These are phyloP conservation scores for Malus hybrid DNA, from an alignment of 331 rosid species.

Conservation along the genomic window DNA sequence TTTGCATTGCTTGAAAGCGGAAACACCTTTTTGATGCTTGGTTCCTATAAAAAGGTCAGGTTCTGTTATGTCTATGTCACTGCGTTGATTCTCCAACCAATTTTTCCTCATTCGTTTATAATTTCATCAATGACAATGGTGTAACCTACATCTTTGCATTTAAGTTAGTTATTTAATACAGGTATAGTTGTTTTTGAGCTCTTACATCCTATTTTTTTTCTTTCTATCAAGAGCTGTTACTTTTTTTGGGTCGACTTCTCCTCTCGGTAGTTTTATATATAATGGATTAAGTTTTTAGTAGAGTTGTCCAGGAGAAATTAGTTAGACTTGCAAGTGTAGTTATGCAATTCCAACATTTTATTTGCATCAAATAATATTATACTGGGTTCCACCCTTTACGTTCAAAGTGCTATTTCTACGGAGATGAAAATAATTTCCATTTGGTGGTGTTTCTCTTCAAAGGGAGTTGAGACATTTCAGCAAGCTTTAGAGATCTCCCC, in stretches of 20 bases:
- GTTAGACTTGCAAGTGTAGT: neutral
- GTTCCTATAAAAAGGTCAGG: conserved; percentile 62
- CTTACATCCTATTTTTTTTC: neutral
- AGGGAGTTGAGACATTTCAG: conserved; percentile 86
- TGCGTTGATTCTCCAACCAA: neutral
- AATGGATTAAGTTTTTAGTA: neutral
- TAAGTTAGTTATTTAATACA: neutral
- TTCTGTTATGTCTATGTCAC: neutral
- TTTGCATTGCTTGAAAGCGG: conserved; percentile 85
- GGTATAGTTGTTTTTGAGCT: neutral
- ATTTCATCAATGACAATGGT: neutral
- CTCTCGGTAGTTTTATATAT: neutral
- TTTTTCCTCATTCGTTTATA: neutral
- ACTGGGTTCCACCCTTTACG: neutral
- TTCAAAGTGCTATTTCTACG: neutral
- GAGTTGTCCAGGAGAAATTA: neutral
- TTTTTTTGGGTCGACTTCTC: neutral
- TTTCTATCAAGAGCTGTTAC: neutral
- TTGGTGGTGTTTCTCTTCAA: conserved; percentile 19
- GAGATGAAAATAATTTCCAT: neutral
- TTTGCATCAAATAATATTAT: neutral
- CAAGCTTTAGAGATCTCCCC: conserved; percentile 70
- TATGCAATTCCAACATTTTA: neutral
- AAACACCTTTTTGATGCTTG: conserved; percentile 64
- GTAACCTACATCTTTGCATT: neutral